A percentile compares a stretch with the other conserved stretches of the same genome.
Evolutionary conservation across 2,329 filamentous ascomycete species (phyloP).

Genomic region (Aureobasidium sp.): DNA sequence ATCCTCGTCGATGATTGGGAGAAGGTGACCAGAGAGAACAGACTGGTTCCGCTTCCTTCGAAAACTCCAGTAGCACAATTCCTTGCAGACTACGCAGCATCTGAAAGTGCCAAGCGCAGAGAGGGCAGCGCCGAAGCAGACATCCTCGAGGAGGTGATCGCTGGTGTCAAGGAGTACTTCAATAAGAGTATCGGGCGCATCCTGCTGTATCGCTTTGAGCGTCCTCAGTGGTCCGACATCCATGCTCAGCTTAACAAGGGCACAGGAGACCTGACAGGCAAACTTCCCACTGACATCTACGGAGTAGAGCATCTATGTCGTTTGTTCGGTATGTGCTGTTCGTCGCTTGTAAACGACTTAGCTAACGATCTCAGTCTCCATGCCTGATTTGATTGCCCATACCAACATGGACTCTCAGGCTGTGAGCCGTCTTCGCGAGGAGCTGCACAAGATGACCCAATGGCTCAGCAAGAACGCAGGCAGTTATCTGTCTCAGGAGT

Average conservation of each 20-base stretch:
- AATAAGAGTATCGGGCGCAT: constrained; percentile 83
- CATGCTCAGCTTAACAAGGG: constrained; percentile 59
- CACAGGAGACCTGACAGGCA: constrained; percentile 59
- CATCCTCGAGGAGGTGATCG: constrained; percentile 81
- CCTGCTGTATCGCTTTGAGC: constrained; percentile 88
- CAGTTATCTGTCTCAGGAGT: constrained; percentile 70
- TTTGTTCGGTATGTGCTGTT: constrained; percentile 63
- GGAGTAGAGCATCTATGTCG: constrained; percentile 88
- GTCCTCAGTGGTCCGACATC: constrained; percentile 76
- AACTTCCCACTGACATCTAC: constrained; percentile 73
- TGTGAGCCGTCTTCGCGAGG: constrained; percentile 79
- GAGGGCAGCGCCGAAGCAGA: constrained; percentile 66
- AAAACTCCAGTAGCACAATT: constrained; percentile 68
- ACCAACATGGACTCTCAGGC: constrained; percentile 97
- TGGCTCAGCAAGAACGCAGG: constrained; percentile 76
- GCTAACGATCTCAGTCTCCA: constrained; percentile 39
- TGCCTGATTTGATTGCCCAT: constrained; percentile 90
- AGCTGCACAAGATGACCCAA: constrained; percentile 75
- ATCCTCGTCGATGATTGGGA: constrained; percentile 98
- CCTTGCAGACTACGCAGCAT: constrained; percentile 76
- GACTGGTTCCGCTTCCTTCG: constrained; percentile 79
- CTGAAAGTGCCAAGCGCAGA: constrained; percentile 57
- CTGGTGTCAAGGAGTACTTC: constrained; percentile 87
- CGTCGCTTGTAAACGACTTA: neutral
- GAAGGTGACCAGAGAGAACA: constrained; percentile 91